A percentile compares a stretch with the other conserved stretches of the same genome.
Conservation (phyloP, 2,329 filamentous ascomycete genomes). For the Aspergillus melleus region DNA sequence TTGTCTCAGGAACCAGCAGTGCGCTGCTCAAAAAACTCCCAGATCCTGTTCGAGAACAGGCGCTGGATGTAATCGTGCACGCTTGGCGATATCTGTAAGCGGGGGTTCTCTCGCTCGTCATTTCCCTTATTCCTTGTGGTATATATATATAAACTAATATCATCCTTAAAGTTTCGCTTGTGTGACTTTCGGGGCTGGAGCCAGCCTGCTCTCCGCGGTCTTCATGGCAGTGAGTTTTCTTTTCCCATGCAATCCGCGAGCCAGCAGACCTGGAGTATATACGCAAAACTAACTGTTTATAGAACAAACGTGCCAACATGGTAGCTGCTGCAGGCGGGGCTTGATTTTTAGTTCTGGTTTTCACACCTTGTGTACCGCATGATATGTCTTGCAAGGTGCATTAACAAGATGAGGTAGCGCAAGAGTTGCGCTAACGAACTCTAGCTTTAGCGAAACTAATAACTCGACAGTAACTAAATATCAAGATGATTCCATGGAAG, state of each 20-base stretch:
- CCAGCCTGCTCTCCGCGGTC: neutral
- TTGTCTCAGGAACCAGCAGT: neutral
- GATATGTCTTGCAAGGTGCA: neutral
- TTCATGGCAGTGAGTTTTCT: neutral
- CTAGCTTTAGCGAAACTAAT: too few species aligned
- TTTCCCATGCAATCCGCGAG: neutral
- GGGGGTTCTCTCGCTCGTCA: neutral
- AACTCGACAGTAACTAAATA: too few species aligned
- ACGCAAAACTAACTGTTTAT: neutral
- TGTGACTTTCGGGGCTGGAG: neutral
- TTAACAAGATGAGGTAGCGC: too few species aligned
- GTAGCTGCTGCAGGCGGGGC: neutral
- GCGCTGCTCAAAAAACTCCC: neutral
- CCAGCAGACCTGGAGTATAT: too few species aligned
- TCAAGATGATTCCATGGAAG: too few species aligned
- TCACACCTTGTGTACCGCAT: neutral
- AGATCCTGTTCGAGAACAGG: neutral
- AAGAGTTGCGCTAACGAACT: too few species aligned
- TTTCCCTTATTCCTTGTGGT: neutral
- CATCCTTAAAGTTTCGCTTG: neutral
- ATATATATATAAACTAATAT: neutral
- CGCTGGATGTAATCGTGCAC: neutral
- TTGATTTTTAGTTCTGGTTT: neutral
- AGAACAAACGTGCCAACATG: neutral
- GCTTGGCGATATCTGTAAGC: neutral